Evolutionary conservation across 768 basidiomycete genomes (phyloP), one percentile per base, ranked within the genome.

Genomic region (Xanthoconium purpureum): DNA sequence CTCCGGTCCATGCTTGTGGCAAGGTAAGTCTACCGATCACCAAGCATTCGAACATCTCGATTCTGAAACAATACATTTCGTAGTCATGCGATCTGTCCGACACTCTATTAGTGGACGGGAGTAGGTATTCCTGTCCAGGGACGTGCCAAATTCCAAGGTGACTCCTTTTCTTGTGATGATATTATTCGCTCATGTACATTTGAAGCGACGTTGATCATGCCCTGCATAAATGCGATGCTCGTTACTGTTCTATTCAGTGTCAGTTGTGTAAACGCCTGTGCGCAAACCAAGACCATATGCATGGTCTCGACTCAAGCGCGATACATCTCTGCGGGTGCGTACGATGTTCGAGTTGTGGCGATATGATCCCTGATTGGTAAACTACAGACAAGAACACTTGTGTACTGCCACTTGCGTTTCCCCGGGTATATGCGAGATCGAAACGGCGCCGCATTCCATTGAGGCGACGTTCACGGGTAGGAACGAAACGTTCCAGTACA

Each of bases 401-500:
- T 85, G 84, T 57, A 47, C 62, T 14, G 65, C 73, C 0, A 38
- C 71, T 3, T 87, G 84, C 55, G 58, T 69, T 17, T 71, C 76
- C 0, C 61, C 64, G 1, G 84, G 85, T 4, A 24, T 24, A 24
- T 24, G 24, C 24, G 24, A 24, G 24, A 24, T 24, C 24, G 24
- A 24, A 24, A 24, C 79, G 0, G 72, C 77, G 0, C 85, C 85
- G 0, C 78, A 81, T 50, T 80, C 83, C 0, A 77, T 87, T 35
- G 80, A 84, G 61, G 81, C 83, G 6, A 84, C 82, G 0, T 87
- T 86, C 59, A 79, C 77, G 0, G 85, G 84, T 0, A 73, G 67
- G 55, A 80, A 85, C 47, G 81, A 84, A 56, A 83, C 78, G 1
- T 87, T 85, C 61, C 78, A 82, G 62, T 87, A 83, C 49, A 87